Conservation (phyloP, 164 flowering plant species). For the Nelumbo lutea region DNA sequence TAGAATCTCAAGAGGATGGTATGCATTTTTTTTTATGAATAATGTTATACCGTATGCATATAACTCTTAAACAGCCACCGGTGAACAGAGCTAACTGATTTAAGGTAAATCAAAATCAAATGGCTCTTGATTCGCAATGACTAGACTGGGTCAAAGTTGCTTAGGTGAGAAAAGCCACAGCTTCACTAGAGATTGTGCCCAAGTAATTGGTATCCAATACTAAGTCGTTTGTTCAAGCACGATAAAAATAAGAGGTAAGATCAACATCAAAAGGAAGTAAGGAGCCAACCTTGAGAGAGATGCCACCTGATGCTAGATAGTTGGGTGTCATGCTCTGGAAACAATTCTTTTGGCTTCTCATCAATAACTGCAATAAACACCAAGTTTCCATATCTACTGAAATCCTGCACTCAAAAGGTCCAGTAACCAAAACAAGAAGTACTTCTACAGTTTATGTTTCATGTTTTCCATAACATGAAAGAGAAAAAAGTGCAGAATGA, state of each 20-base stretch:
- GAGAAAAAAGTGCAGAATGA: not conserved
- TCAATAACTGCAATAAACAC: conserved; percentile 80
- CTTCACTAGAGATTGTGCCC: too few relatives aligned
- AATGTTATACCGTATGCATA: too few relatives aligned
- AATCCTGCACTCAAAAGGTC: conserved; percentile 24
- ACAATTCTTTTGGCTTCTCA: conserved; percentile 63
- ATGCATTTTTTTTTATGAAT: too few relatives aligned
- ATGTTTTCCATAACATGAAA: not conserved
- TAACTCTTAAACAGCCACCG: too few relatives aligned
- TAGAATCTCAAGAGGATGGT: too few relatives aligned
- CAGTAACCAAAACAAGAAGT: conserved; percentile 13
- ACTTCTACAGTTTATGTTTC: conserved; percentile 13
- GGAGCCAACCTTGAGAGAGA: conserved; percentile 74
- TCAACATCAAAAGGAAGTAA: not conserved
- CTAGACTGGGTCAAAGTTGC: not conserved
- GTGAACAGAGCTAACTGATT: too few relatives aligned
- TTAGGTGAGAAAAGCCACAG: not conserved
- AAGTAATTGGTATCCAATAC: not conserved
- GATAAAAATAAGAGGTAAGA: too few relatives aligned
- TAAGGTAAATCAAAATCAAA: not conserved
- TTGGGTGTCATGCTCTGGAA: conserved; percentile 75
- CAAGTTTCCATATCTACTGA: conserved; percentile 23
- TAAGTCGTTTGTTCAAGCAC: not conserved
- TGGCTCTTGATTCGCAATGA: not conserved
- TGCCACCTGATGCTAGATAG: conserved; percentile 93